Evolutionary conservation across 1,284 basidiomycete species (phyloP).

Genomic region (Apiotrichum domesticum): DNA sequence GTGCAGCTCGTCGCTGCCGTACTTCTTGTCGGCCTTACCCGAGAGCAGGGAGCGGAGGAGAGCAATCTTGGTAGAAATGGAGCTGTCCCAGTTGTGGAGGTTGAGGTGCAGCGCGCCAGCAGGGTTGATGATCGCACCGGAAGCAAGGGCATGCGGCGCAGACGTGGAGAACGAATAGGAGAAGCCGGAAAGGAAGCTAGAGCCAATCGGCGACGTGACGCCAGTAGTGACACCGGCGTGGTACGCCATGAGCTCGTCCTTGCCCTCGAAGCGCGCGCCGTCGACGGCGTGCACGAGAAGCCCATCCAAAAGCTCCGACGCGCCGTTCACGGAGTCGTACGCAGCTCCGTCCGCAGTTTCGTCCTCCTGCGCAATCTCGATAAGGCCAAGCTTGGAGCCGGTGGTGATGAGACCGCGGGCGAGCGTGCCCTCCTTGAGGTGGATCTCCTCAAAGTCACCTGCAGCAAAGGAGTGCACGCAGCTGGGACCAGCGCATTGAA

Average conservation of each 20-base stretch:
- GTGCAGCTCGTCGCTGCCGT: slow-evolving; percentile 45
- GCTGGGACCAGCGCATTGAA: slow-evolving; percentile 40
- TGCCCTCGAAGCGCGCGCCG: slow-evolving; percentile 62
- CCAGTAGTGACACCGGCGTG: slow-evolving; percentile 59
- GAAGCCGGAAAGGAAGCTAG: slow-evolving; percentile 56
- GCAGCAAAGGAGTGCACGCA: slow-evolving; percentile 17
- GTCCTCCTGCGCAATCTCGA: slow-evolving; percentile 53
- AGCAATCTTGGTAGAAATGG: slow-evolving; percentile 65
- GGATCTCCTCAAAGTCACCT: slow-evolving; percentile 27
- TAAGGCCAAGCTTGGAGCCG: slow-evolving; percentile 46
- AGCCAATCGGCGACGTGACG: slow-evolving; percentile 44
- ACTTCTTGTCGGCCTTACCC: slow-evolving; percentile 39
- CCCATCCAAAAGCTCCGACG: slow-evolving; percentile 52
- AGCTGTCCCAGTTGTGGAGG: slow-evolving; percentile 51
- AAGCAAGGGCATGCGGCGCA: slow-evolving; percentile 59
- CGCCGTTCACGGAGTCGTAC: slow-evolving; percentile 37
- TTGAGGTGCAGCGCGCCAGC: slow-evolving; percentile 66
- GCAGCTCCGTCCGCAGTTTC: slow-evolving; percentile 60
- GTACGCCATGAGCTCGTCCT: slow-evolving; percentile 58
- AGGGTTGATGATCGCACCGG: slow-evolving; percentile 62
- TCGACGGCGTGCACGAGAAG: slow-evolving; percentile 62
- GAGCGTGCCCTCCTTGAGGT: slow-evolving; percentile 47
- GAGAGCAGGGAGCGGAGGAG: slow-evolving; percentile 59
- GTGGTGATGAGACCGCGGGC: slow-evolving; percentile 46
- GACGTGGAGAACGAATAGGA: slow-evolving; percentile 61